Evolutionary conservation across 495 filamentous ascomycete species (phyloP), one percentile per base, ranked within the genome.

Genomic region (Penicillium longicatenatum): DNA sequence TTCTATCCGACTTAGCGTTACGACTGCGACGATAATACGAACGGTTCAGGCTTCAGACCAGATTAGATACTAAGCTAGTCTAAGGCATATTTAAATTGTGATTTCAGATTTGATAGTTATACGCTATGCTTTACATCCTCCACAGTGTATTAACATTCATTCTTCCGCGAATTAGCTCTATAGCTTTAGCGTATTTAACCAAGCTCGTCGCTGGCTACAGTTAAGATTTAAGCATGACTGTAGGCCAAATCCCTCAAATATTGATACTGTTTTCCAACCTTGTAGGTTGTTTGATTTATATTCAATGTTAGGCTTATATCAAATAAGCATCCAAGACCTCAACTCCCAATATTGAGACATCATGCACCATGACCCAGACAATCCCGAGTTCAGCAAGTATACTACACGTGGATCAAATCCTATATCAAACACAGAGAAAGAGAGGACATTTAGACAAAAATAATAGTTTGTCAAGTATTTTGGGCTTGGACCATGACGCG

Each of bases 401-500:
- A 46, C 44, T 26, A 46, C 21, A 26, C 12, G 16, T 16, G 24
- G 45, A 30, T 3, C 16, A 48, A 48, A 30, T 48, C 10, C 14
- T 21, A 10, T 16, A 2, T 22, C 8, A 31, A 51, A 39, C 14
- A 12, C 30, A 22, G 17, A 9, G 24, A 7, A 22, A 4, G 16
- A 24, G 19, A 24, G 35, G 4, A 44, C 22, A 11, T 35, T 21
- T 30, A 33, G 62, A 62, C 62, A 65, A 68, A 65, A 59, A 63
- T 42, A 62, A 60, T 67, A 67, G 55, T 65, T 67, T 67, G 65
- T 52, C 65, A 48, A 33, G 37, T 50, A 30, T 54, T 48, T 54
- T 57, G 33, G 29, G 35, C 31, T 49, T 31, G 47, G 50, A 57
- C 52, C 30, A 59, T 65, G 59, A 52, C 60, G 29, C 47, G 41